These are phyloP conservation scores for Drechslerella dactyloides DNA, from an alignment of 2,329 filamentous ascomycete genomes.

Conservation along the genomic window DNA sequence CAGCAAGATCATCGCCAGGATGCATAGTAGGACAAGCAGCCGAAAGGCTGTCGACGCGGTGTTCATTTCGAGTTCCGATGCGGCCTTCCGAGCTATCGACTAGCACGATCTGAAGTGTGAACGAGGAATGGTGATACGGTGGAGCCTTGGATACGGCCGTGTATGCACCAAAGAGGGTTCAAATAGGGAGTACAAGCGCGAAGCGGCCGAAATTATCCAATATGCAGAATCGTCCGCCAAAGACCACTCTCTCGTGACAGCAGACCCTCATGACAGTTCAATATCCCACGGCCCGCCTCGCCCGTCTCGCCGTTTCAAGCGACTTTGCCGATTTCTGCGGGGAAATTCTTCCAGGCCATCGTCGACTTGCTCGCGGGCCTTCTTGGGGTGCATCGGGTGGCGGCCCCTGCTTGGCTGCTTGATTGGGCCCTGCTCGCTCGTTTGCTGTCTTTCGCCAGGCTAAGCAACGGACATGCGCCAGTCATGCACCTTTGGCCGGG, in stretches of 20 bases:
- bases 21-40: conserved; percentile 39
- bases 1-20: conserved; percentile 41
- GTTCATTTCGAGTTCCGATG: conserved; percentile 28
- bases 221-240: neutral
- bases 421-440: conserved; percentile 14
- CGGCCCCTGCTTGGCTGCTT: conserved; percentile 18
- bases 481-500: no score
- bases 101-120: neutral
- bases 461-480: neutral
- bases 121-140: no score
- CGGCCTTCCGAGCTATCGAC: neutral
- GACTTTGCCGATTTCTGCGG: conserved; percentile 44
- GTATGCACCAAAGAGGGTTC: neutral
- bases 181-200: conserved; percentile 1
- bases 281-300: neutral
- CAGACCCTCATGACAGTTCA: no score
- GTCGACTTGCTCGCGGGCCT: conserved; percentile 10
- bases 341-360: conserved; percentile 18
- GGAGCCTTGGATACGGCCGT: neutral
- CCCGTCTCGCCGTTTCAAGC: conserved; percentile 29
- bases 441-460: conserved; percentile 23
- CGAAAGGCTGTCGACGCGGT: conserved; percentile 48
- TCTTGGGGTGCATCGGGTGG: conserved; percentile 5
- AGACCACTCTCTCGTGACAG: no score
- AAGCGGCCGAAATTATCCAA: neutral